Evolutionary conservation across 108 stramenopile genomes (phyloP), one percentile per base, ranked within the genome.

Genomic region (Cylindrotheca closterium): DNA sequence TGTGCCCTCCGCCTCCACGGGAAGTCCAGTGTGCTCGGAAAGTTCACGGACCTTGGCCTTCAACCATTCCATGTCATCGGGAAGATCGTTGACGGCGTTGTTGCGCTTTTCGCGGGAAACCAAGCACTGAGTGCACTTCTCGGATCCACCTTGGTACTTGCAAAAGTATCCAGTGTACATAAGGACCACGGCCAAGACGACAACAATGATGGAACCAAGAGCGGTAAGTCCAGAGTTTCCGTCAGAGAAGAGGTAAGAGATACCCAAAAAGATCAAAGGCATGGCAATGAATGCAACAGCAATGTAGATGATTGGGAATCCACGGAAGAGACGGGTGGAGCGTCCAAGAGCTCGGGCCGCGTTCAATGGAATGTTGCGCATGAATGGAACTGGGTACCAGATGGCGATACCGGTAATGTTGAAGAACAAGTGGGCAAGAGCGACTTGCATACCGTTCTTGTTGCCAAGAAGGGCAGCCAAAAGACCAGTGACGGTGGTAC

Each of bases 381-480:
- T 87, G 57, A 79, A 74, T 19, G 92, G 89, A 54, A 93, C 30
- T n/a, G 92, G 89, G 63, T 90, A 93, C 77, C 83, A 93, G 47
- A 92, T 84, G 47, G 83, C 25, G 51, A 92, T 87, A 50, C 92
- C 92, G 19, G 76, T 66, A 33, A 89, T 68, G 79, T 93, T 93
- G 85, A 93, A 90, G 69, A 93, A 83, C 59, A 93, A 77, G 56
- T 93, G 92, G 48, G 74, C 78, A 4, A 93, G 60, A 18, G 88
- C 92, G 31, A 89, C 79, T 76, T 90, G 88, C 27, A 93, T 48
- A 22, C 85, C 77, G 4, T 76, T 63, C 23, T 77, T 63, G 34
- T 62, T 81, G 47, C 66, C 47, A 55, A 56, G 32, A 25, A 55
- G 26, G n/a, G 88, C 73, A 49, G 92, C 84, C 54, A 91, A 46